Evolutionary conservation across 1,139 yeast species (phyloP).

Genomic region (Saccharomyces uvarum): DNA sequence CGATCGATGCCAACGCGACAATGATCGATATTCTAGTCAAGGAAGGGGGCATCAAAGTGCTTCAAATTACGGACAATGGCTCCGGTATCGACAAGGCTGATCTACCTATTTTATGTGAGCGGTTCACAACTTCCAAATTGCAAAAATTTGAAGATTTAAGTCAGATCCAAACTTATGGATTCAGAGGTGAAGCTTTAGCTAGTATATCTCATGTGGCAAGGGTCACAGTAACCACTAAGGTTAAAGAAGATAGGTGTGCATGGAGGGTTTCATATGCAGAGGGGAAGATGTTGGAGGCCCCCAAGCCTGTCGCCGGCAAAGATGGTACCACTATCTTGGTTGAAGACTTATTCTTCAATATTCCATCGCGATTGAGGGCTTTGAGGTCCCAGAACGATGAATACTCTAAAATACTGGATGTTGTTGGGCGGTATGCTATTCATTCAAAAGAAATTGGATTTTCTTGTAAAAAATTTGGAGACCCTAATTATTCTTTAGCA

Average conservation of each 20-base stretch:
- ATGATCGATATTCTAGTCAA: slow-evolving; percentile 57
- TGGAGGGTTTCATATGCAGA: slow-evolving; percentile 54
- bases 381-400: slow-evolving; percentile 67
- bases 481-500: slow-evolving; percentile 46
- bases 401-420: slow-evolving; percentile 67
- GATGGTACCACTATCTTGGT: slow-evolving; percentile 80
- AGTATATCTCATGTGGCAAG: slow-evolving; percentile 59
- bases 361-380: slow-evolving; percentile 69
- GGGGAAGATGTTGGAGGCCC: slow-evolving; percentile 51
- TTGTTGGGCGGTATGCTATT: slow-evolving; percentile 75
- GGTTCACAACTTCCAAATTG: slow-evolving; percentile 70
- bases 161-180: slow-evolving; percentile 56
- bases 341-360: slow-evolving; percentile 84
- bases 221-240: slow-evolving; percentile 72
- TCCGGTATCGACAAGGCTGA: slow-evolving; percentile 58
- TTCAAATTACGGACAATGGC: slow-evolving; percentile 73
- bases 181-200: slow-evolving; percentile 76
- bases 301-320: slow-evolving; percentile 78
- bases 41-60: slow-evolving; percentile 54
- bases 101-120: slow-evolving; percentile 50
- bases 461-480: slow-evolving; percentile 72
- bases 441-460: slow-evolving; percentile 67
- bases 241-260: slow-evolving; percentile 55
- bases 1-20: slow-evolving; percentile 67
- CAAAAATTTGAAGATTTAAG: slow-evolving; percentile 44